A percentile compares a stretch with the other conserved stretches of the same genome.
Evolutionary conservation across 2,329 filamentous ascomycete genomes (phyloP).

Genomic region (Berkeleyomyces rouxiae): DNA sequence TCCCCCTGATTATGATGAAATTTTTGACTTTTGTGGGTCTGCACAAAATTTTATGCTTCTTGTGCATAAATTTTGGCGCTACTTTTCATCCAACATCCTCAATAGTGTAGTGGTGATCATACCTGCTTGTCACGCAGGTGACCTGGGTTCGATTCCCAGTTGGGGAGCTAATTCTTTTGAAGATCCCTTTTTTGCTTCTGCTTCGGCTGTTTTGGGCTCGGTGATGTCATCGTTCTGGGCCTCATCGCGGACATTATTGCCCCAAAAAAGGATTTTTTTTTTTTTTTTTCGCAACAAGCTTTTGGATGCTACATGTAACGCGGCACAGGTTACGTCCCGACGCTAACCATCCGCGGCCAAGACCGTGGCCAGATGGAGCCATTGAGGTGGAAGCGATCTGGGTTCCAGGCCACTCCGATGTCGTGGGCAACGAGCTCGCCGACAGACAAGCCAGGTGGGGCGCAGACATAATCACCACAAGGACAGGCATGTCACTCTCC

Average conservation of each 20-base stretch:
- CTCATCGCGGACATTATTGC: too few species aligned
- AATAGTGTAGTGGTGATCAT: slow-evolving; percentile 7
- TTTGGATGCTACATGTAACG: background rate
- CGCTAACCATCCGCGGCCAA: too few species aligned
- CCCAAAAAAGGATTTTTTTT: background rate
- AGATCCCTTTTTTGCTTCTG: background rate
- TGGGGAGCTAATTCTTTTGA: background rate
- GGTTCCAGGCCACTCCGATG: too few species aligned
- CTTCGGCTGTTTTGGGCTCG: background rate
- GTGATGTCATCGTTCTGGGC: too few species aligned
- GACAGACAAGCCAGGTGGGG: too few species aligned
- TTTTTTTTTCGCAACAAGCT: background rate
- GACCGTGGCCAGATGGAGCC: too few species aligned
- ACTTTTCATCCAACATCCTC: background rate
- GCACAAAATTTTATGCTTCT: background rate
- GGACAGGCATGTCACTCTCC: too few species aligned
- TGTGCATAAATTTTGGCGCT: background rate
- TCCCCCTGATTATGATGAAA: background rate
- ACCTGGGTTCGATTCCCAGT: slow-evolving; percentile 14
- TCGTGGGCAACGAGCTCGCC: too few species aligned
- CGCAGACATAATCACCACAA: too few species aligned
- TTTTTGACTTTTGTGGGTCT: background rate
- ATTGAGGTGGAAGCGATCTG: too few species aligned
- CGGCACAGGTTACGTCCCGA: too few species aligned
- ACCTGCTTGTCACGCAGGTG: slow-evolving; percentile 13